A percentile compares a stretch with the other conserved stretches of the same genome.
These are phyloP conservation scores for Penicillium sp. DNA, from an alignment of 2,329 filamentous ascomycete genomes.

Conservation along the genomic window DNA sequence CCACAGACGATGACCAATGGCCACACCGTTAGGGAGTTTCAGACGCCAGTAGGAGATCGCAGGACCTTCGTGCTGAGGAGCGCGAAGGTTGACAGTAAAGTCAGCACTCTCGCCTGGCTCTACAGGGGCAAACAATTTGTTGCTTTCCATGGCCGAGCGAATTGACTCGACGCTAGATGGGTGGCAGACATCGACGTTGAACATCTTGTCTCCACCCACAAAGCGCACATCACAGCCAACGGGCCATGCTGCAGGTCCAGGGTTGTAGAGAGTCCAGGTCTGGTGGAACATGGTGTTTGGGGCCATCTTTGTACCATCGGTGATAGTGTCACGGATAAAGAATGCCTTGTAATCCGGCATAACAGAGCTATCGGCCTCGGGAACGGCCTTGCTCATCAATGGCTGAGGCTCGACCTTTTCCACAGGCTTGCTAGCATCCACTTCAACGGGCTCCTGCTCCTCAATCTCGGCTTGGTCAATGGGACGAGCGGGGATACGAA, in stretches of 20 bases:
- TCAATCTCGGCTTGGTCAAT: conserved; percentile 15
- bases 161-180: conserved; percentile 77
- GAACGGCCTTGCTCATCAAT: background rate
- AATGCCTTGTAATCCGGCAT: conserved; percentile 53
- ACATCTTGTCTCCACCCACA: conserved; percentile 94
- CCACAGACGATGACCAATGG: conserved; percentile 93
- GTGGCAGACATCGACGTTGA: conserved; percentile 75
- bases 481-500: conserved; percentile 50
- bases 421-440: conserved; percentile 16
- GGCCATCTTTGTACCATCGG: conserved; percentile 70
- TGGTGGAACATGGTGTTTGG: conserved; percentile 78
- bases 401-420: conserved; percentile 3
- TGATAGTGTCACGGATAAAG: conserved; percentile 74
- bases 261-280: conserved; percentile 87
- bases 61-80: conserved; percentile 71
- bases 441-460: conserved; percentile 26
- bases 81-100: conserved; percentile 83
- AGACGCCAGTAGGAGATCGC: conserved; percentile 96
- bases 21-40: conserved; percentile 72
- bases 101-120: conserved; percentile 69
- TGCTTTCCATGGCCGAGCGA: conserved; percentile 76
- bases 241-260: conserved; percentile 76
- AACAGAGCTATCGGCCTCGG: background rate
- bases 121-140: conserved; percentile 66
- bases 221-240: conserved; percentile 86